A percentile compares a stretch with the other conserved stretches of the same genome.
Evolutionary conservation across 2,329 filamentous ascomycete genomes (phyloP).

Genomic region (Diaporthe velutina): DNA sequence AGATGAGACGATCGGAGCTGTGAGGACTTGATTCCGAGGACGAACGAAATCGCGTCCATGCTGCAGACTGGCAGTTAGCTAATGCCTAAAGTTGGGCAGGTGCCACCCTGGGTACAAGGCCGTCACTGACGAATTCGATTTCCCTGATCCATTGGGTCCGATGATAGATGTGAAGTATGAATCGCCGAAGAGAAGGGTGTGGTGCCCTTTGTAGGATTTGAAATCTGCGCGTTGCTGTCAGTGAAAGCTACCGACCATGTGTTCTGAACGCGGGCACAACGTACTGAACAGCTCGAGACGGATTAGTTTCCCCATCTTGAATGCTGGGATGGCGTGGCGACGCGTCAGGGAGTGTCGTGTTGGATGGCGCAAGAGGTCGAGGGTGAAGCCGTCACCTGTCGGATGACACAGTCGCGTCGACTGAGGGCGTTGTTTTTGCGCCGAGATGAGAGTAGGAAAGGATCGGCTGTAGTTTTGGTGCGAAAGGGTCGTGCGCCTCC

Average conservation of each 20-base stretch:
- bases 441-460: background rate
- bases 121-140: conserved; percentile 89
- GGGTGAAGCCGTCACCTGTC: background rate
- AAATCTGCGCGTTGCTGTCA: conserved; percentile 75
- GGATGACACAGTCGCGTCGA: conserved; percentile 11
- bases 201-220: conserved; percentile 99
- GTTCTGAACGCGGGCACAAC: conserved; percentile 48
- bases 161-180: conserved; percentile 99
- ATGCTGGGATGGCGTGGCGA: conserved; percentile 40
- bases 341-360: conserved; percentile 28
- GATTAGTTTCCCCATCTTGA: conserved; percentile 94
- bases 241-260: conserved; percentile 14
- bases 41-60: conserved; percentile 99
- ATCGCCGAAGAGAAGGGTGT: conserved; percentile 93
- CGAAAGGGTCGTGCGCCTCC: background rate
- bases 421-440: background rate
- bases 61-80: conserved; percentile 59
- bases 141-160: conserved; percentile 98
- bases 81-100: background rate
- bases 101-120: conserved; percentile 32
- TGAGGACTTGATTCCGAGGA: conserved; percentile 98
- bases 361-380: conserved; percentile 14
- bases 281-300: conserved; percentile 93
- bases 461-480: background rate
- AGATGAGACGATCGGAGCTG: conserved; percentile 94